Conservation (phyloP, 2,329 filamentous ascomycete genomes). For the Leptographium procerum region DNA sequence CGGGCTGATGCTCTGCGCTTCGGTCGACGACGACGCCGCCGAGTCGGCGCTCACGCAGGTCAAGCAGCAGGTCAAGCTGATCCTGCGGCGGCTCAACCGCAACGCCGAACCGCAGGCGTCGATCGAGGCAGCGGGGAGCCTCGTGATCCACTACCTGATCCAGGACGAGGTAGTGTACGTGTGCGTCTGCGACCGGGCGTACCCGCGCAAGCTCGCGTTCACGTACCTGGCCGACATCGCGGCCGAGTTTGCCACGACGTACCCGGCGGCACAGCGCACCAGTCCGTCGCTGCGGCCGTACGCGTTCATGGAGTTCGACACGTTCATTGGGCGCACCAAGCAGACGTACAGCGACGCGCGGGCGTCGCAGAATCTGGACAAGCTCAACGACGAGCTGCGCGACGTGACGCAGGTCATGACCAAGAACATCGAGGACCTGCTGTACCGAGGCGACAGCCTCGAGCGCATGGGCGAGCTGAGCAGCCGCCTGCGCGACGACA, state of each 20-base stretch:
- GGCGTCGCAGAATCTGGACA: constrained; percentile 84
- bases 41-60: constrained; percentile 72
- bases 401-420: constrained; percentile 99
- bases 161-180: constrained; percentile 79
- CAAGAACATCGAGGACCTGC: constrained; percentile 96
- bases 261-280: constrained; percentile 63
- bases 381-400: constrained; percentile 90
- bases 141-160: constrained; percentile 82
- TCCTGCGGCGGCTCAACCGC: constrained; percentile 77
- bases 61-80: constrained; percentile 81
- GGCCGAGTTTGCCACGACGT: constrained; percentile 80
- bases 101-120: constrained; percentile 84
- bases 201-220: constrained; percentile 96
- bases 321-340: constrained; percentile 86
- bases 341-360: constrained; percentile 88
- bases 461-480: constrained; percentile 97
- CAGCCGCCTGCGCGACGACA: constrained; percentile 77
- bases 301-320: constrained; percentile 96
- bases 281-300: constrained; percentile 73
- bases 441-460: constrained; percentile 87
- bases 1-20: constrained; percentile 89
- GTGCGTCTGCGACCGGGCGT: constrained; percentile 84
- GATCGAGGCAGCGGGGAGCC: constrained; percentile 64
- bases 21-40: constrained; percentile 76
- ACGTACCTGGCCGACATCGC: constrained; percentile 92